Evolutionary conservation across 2,329 filamentous ascomycete species (phyloP).

Genomic region (Juglanconis sp.): DNA sequence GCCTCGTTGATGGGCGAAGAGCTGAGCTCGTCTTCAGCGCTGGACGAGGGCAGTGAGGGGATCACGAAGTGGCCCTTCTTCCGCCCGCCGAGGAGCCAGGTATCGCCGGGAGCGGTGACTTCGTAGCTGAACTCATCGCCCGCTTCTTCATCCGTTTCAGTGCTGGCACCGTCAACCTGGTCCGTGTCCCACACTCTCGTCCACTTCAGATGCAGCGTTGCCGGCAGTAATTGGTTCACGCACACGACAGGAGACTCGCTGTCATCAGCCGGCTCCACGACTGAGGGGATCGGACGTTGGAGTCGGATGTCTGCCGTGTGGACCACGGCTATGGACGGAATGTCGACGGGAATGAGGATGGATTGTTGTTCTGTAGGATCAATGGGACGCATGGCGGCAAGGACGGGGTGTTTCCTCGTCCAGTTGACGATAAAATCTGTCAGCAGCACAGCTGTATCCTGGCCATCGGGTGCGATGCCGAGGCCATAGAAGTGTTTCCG

Average conservation of each 20-base stretch:
- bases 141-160: constrained; percentile 43
- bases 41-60: constrained; percentile 31
- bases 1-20: constrained; percentile 48
- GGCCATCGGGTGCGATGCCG: constrained; percentile 30
- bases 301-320: constrained; percentile 72
- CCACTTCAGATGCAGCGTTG: constrained; percentile 60
- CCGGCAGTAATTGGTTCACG: constrained; percentile 63
- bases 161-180: constrained; percentile 28
- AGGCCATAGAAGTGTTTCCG: constrained; percentile 48
- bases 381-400: constrained; percentile 31
- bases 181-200: constrained; percentile 60
- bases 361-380: constrained; percentile 45
- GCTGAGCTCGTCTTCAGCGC: constrained; percentile 23
- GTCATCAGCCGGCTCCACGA: constrained; percentile 22
- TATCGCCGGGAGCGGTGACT: constrained; percentile 67
- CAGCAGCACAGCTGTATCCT: constrained; percentile 27
- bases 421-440: constrained; percentile 35
- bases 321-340: constrained; percentile 78
- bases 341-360: constrained; percentile 85
- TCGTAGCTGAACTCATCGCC: constrained; percentile 73
- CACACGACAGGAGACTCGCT: constrained; percentile 43
- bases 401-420: constrained; percentile 31
- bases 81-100: constrained; percentile 82
- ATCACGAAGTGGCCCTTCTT: constrained; percentile 75
- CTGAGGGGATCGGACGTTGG: constrained; percentile 33